These are phyloP conservation scores for Boletus bicolor DNA, from an alignment of 768 basidiomycete genomes.

Conservation along the genomic window DNA sequence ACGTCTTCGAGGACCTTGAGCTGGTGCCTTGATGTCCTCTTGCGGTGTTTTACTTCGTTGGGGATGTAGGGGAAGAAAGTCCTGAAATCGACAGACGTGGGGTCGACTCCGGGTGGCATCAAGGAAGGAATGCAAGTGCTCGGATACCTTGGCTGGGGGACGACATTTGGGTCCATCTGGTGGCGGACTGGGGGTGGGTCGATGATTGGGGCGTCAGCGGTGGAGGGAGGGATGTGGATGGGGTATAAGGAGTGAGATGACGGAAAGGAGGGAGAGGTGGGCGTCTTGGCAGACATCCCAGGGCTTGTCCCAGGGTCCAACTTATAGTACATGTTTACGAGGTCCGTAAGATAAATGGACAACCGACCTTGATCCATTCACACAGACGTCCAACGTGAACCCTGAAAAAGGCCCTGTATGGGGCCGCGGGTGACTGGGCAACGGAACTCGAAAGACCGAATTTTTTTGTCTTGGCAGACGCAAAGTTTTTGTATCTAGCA, in stretches of 20 bases:
- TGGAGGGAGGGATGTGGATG: slow-evolving; percentile 12
- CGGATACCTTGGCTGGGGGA: slow-evolving; percentile 30
- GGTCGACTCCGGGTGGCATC: slow-evolving; percentile 56
- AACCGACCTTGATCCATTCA: slow-evolving; percentile 18
- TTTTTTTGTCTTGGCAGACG: neutral
- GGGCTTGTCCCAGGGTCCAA: slow-evolving; percentile 32
- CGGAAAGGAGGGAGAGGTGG: slow-evolving; percentile 37
- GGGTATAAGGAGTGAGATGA: slow-evolving; percentile 26
- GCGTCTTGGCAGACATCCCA: slow-evolving; percentile 33
- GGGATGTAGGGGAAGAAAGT: slow-evolving; percentile 87
- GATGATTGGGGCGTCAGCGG: neutral
- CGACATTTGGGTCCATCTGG: slow-evolving; percentile 27
- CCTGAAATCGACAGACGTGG: slow-evolving; percentile 67
- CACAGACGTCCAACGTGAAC: slow-evolving; percentile 25
- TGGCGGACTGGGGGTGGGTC: slow-evolving; percentile 17
- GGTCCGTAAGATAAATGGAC: slow-evolving; percentile 6
- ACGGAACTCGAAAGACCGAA: neutral
- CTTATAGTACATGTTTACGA: slow-evolving; percentile 21
- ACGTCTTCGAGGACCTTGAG: slow-evolving; percentile 85
- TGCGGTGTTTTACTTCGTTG: slow-evolving; percentile 92
- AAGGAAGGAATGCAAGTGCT: slow-evolving; percentile 45
- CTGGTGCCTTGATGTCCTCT: slow-evolving; percentile 84
- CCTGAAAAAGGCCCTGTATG: slow-evolving; percentile 9
- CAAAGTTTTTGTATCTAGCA: no score
- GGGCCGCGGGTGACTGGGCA: neutral